Evolutionary conservation across 768 basidiomycete genomes (phyloP).

Genomic region (Panaeolus cyanescens): DNA sequence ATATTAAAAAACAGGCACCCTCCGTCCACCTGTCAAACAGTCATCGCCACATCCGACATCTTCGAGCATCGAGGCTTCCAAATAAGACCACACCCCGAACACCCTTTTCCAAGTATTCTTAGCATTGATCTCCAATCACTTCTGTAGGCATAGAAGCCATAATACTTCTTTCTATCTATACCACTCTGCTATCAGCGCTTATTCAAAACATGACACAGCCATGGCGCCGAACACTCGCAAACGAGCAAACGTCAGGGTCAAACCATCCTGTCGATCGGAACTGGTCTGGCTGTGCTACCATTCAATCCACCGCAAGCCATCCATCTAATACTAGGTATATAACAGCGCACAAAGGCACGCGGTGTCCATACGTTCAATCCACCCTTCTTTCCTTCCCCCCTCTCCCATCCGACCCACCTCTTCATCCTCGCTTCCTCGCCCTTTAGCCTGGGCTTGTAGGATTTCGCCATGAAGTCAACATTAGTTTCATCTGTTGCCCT

Average conservation of each 20-base stretch:
- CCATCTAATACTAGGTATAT: not conserved
- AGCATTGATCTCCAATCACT: not conserved
- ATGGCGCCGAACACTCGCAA: not conserved
- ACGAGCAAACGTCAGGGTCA: not conserved
- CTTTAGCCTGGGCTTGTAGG: constrained; percentile 1
- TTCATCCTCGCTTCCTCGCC: constrained; percentile 1
- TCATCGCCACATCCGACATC: not conserved
- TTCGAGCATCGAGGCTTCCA: not conserved
- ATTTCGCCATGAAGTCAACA: not conserved
- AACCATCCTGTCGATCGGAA: not conserved
- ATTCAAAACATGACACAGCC: not conserved
- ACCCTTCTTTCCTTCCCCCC: not conserved
- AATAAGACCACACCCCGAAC: not conserved
- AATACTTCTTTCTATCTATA: not conserved
- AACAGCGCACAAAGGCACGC: not conserved
- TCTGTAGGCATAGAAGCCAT: not conserved
- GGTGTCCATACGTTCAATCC: not conserved
- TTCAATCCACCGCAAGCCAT: constrained; percentile 1
- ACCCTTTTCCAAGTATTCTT: not conserved
- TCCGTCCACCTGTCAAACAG: not conserved
- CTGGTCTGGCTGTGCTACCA: not conserved
- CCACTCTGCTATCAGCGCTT: not conserved
- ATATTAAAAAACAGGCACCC: not conserved
- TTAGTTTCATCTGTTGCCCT: not conserved
- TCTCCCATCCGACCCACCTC: not conserved